A percentile compares a stretch with the other conserved stretches of the same genome.
These are phyloP conservation scores for Apiospora koreana DNA, from an alignment of 2,329 filamentous ascomycete genomes.

Conservation along the genomic window DNA sequence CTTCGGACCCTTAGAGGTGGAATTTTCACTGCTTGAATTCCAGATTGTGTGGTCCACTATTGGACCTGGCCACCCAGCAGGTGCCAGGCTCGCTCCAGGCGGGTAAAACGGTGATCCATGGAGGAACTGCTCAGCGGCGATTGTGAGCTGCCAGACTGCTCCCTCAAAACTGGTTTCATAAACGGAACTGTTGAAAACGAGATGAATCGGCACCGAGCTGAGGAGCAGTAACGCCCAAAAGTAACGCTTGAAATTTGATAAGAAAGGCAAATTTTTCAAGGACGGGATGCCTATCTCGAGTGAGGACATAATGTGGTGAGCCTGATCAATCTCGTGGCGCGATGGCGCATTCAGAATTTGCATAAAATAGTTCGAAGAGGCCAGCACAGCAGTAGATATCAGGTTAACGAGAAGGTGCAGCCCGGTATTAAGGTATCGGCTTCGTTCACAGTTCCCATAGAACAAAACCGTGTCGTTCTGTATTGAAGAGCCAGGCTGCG, in stretches of 20 bases:
- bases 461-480: neutral
- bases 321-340: conserved; percentile 31
- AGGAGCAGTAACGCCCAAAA: neutral
- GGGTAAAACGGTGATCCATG: neutral
- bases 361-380: neutral
- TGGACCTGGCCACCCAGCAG: neutral
- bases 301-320: conserved; percentile 40
- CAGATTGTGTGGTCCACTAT: neutral
- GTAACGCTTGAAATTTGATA: neutral
- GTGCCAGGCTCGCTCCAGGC: neutral
- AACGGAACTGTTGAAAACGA: conserved; percentile 11
- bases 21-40: no score
- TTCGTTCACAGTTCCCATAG: neutral
- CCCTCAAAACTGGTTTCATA: neutral
- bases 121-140: neutral
- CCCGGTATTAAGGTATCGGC: neutral
- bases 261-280: conserved; percentile 32
- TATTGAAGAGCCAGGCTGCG: neutral
- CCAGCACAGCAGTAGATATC: neutral
- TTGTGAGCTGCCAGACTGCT: neutral
- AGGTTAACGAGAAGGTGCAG: neutral
- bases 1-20: neutral
- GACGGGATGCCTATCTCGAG: conserved; percentile 44
- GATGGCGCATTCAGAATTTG: conserved; percentile 12
- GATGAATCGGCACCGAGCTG: neutral